Evolutionary conservation across 83 land plant species (phyloP).

Genomic region (Picea abies): DNA sequence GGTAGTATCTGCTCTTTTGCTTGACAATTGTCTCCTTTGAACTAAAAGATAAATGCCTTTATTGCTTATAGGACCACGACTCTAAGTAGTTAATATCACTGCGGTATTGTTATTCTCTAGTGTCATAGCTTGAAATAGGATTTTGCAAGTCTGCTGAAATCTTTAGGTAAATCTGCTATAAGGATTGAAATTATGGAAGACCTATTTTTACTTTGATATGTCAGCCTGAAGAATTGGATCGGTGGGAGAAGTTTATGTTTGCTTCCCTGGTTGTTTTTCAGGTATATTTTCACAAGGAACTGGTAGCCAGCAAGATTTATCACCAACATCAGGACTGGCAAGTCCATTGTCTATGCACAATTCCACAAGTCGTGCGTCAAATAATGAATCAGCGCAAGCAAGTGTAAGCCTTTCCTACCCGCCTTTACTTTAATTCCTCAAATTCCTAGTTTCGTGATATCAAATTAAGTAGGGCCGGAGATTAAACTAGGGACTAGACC

Average conservation of each 20-base stretch:
- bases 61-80: neutral
- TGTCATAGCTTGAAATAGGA: neutral
- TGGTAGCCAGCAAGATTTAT: neutral
- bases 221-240: neutral
- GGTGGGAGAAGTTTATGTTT: neutral
- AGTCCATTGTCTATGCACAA: neutral
- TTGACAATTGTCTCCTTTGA: neutral
- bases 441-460: neutral
- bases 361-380: neutral
- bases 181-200: neutral
- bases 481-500: neutral
- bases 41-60: neutral
- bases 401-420: neutral
- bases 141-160: neutral
- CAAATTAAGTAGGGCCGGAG: neutral
- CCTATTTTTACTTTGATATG: neutral
- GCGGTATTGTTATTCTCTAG: neutral
- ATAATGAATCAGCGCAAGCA: neutral
- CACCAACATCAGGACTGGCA: neutral
- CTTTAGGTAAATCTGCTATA: neutral
- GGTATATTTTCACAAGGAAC: neutral
- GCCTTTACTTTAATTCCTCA: neutral
- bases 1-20: neutral
- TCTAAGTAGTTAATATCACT: too few species aligned
- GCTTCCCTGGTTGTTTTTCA: neutral